Percentiles rank a stretch among this genome's conserved stretches.
Conservation (phyloP, 2,329 filamentous ascomycete species). For the Scorias spongiosa region DNA sequence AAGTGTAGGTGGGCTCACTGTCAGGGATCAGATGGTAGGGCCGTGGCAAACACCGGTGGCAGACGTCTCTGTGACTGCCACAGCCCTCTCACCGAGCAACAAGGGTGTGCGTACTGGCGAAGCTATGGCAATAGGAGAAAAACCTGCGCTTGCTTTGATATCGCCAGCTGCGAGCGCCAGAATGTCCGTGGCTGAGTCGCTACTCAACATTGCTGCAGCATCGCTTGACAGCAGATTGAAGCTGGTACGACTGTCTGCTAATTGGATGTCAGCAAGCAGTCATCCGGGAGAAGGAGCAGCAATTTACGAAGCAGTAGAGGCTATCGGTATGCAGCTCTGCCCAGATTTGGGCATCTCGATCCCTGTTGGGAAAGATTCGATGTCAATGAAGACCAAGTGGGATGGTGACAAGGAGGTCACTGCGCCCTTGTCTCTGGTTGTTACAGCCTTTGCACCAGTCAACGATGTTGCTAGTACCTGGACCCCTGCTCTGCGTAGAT, state of each 20-base stretch:
- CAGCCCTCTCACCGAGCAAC: conserved; percentile 46
- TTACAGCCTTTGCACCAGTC: conserved; percentile 80
- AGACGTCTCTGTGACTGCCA: conserved; percentile 84
- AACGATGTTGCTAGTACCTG: conserved; percentile 73
- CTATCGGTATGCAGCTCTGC: conserved; percentile 85
- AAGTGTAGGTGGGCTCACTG: conserved; percentile 75
- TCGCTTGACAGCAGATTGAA: conserved; percentile 56
- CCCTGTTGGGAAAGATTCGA: conserved; percentile 94
- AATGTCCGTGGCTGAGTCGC: conserved; percentile 88
- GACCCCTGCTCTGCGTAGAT: conserved; percentile 74
- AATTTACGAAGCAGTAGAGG: conserved; percentile 84
- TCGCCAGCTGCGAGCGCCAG: conserved; percentile 78
- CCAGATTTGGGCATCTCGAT: conserved; percentile 82
- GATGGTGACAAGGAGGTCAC: conserved; percentile 76
- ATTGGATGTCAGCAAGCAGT: conserved; percentile 97
- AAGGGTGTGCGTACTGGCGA: conserved; percentile 62
- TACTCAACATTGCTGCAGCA: conserved; percentile 84
- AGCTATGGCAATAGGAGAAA: conserved; percentile 97
- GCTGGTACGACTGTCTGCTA: conserved; percentile 78
- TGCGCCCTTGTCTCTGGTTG: conserved; percentile 77
- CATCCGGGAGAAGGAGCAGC: conserved; percentile 86
- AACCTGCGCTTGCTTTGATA: conserved; percentile 75
- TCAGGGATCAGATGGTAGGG: conserved; percentile 88
- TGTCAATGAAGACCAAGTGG: conserved; percentile 98
- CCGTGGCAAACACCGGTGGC: conserved; percentile 91